Evolutionary conservation across 176 grass and related monocot genomes (phyloP), one percentile per base, ranked within the genome.

Genomic region (Guadua angustifolia): DNA sequence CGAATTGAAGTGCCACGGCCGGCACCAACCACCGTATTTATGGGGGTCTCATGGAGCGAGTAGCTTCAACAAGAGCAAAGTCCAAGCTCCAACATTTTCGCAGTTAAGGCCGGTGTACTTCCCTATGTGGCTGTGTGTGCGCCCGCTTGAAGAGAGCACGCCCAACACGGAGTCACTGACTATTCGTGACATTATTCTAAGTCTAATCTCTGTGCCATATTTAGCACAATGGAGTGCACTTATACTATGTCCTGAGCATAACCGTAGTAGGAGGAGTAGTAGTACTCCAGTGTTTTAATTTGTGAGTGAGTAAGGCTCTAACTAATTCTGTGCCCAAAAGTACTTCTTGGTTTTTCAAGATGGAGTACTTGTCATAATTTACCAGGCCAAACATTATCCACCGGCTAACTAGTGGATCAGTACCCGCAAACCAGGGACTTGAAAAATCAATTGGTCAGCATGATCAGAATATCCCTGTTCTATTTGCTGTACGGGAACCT

Each of bases 71-170:
- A 4, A 0, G 3, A 47, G 12, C 45, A 4, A 4, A 49, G 3
- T 21, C 52, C 52, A 55, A 55, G 18, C 56, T 58, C 43, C 43
- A n/a, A 65, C 43, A 14, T 39, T n/a, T 35, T 19, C 19, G 38
- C 57, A 49, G 25, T 79, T 79, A 66, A 32, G 53, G 12, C 24
- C 44, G 19, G n/a, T 29, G 57, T 65, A 46, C 59, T 47, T 76
- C 22, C 52, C 32, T 38, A 0, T 14, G 49, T 63, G 25, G 33
- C 32, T 38, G 3, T 46, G 47, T 63, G 25, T 63, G n/a, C 60
- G n/a, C 60, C 25, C n/a, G 9, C 60, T 15, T 15, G 11, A 32
- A 9, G 60, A 63, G 32, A 63, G 9, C 60, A 32, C 12, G 61
- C 18, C 2, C 18, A 18, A 55, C 52, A 9, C 52, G 0, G 52